Evolutionary conservation across 495 filamentous ascomycete species (phyloP), one percentile per base, ranked within the genome.

Genomic region (Wilcoxina mikolae): DNA sequence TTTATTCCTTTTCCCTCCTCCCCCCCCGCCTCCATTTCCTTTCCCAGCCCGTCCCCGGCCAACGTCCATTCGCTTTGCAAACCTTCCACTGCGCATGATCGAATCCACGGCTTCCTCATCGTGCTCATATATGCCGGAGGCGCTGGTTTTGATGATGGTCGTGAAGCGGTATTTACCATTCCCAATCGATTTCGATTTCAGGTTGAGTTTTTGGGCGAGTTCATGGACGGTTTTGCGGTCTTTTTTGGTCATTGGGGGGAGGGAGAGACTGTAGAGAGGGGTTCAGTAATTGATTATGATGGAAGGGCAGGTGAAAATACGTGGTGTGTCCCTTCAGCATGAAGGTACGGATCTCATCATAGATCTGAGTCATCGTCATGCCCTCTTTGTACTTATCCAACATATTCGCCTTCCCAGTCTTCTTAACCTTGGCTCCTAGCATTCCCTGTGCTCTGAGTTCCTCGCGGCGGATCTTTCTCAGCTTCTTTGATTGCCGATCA

Each of bases 111-210:
- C 67, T 43, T 50, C 47, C 42, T 63, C 55, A 25, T 64, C 54
- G 0, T 27, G 20, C 26, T 51, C 48, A 25, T 54, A 60, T 18
- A 62, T 57, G 0, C 69, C 62, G 0, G 87, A 90, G 4, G 70
- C 70, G 10, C 72, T 69, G 0, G 85, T 89, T 58, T 87, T 87
- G 60, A 80, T 79, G 3, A 96, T 73, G 12, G 87, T 73, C 2
- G 90, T 81, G 57, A 83, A 87, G 25, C 91, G 80, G 51, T 73
- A 71, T n/a, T 71, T 71, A 7, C 81, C 87, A 18, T 72, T 71
- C n/a, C 91, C 91, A 10, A 73, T 72, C 0, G 89, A 95, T 60
- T 89, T 83, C 2, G 87, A 94, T 56, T 85, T 93, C 51, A 96
- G 69, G 11, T 75, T 75, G 59, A 95, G 74, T 15, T 72, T 69